Evolutionary conservation across 2,329 filamentous ascomycete genomes (phyloP).

Genomic region (Alternaria incomplexa): DNA sequence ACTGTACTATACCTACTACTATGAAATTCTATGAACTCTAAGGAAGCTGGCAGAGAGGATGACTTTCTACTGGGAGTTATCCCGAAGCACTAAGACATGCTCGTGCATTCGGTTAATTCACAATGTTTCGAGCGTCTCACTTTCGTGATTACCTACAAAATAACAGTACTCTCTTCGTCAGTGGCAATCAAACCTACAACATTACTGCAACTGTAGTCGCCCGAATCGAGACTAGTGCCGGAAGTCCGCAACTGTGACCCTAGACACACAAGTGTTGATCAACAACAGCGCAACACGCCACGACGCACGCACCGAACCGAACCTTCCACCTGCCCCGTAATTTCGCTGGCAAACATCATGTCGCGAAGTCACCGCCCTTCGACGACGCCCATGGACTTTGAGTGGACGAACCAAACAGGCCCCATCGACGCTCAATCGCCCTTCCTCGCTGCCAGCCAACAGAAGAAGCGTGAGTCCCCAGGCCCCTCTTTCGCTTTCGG

Average conservation of each 20-base stretch:
- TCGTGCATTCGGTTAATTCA: not conserved
- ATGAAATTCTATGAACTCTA: not conserved
- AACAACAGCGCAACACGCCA: constrained; percentile 17
- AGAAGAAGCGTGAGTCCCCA: constrained; percentile 48
- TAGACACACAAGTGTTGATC: constrained; percentile 19
- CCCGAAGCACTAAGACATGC: not conserved
- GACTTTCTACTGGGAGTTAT: not conserved
- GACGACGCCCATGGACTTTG: constrained; percentile 61
- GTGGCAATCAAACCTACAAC: not conserved
- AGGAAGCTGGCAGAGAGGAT: not conserved
- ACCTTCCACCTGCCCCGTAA: not conserved
- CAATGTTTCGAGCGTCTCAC: not conserved
- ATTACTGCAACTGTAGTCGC: not conserved
- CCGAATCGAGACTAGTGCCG: constrained; percentile 17
- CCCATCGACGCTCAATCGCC: constrained; percentile 56
- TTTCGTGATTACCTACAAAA: not conserved
- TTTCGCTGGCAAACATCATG: constrained; percentile 21
- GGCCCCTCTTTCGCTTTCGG: constrained; percentile 1
- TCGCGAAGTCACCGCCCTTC: constrained; percentile 45
- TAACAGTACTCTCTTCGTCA: not conserved
- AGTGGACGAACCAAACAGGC: constrained; percentile 56
- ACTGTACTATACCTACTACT: not conserved
- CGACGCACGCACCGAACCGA: constrained; percentile 4
- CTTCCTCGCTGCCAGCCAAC: constrained; percentile 47
- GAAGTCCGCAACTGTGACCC: constrained; percentile 20